Evolutionary conservation across 75 land plant species (phyloP).

Genomic region (Pinus taeda): DNA sequence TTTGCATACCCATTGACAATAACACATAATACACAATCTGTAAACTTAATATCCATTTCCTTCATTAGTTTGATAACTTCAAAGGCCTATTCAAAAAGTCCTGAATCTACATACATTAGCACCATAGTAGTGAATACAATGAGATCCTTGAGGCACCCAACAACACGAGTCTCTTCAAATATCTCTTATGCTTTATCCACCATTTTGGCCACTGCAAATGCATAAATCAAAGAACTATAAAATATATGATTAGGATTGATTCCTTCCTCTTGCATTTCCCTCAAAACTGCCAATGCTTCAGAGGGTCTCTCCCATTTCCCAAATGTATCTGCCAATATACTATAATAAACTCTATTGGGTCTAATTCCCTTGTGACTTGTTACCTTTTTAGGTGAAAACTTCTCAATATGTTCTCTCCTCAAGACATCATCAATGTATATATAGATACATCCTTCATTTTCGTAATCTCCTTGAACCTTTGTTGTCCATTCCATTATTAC

Average conservation of each 20-base stretch:
- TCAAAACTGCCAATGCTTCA: slow-evolving; percentile 51
- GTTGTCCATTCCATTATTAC: too few species aligned
- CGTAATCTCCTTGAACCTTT: too few species aligned
- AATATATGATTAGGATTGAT: slow-evolving; percentile 25
- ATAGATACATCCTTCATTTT: too few species aligned
- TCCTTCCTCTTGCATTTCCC: slow-evolving; percentile 49
- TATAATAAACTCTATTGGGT: slow-evolving; percentile 8
- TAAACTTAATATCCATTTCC: slow-evolving; percentile 24
- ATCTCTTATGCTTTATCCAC: slow-evolving; percentile 35
- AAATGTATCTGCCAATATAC: slow-evolving; percentile 40
- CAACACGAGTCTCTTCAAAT: slow-evolving; percentile 34
- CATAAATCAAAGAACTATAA: slow-evolving; percentile 50
- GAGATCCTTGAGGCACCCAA: slow-evolving; percentile 33
- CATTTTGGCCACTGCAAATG: slow-evolving; percentile 39
- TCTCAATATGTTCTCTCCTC: too few species aligned
- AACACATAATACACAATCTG: slow-evolving; percentile 60
- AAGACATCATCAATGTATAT: too few species aligned
- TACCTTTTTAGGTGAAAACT: too few species aligned
- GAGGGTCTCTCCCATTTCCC: slow-evolving; percentile 41
- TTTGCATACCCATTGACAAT: slow-evolving; percentile 61
- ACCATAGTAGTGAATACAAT: slow-evolving; percentile 39
- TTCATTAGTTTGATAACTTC: slow-evolving; percentile 44
- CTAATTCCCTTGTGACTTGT: too few species aligned
- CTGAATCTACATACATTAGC: slow-evolving; percentile 54
- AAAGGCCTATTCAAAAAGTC: slow-evolving; percentile 39